Evolutionary conservation across 1,284 basidiomycete genomes (phyloP), one percentile per base, ranked within the genome.

Genomic region (Porphyrellus sp.): DNA sequence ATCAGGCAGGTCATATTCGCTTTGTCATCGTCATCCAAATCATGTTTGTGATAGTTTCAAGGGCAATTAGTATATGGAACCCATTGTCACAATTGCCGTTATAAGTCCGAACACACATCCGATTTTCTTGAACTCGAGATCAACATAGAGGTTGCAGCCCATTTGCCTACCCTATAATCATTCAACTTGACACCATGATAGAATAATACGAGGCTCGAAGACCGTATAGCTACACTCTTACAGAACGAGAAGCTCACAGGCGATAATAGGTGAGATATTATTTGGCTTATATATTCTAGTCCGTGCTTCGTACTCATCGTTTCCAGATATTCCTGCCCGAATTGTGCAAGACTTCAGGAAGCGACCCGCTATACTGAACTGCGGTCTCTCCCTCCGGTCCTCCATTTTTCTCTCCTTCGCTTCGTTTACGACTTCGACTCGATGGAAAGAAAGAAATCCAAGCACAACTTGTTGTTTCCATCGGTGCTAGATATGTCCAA

Each of bases 101-200:
- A 79, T 55, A 75, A 75, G 44, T 91, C 89, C 13, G 83, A 91
- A 68, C 78, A 77, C 37, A 70, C 77, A 40, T 75, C 81, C 12
- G 75, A 85, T 46, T 97, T 94, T 65, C 75, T 90, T 20, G 94
- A 97, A 68, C 77, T 97, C 38, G 93, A 94, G 63, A 79, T 96
- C 55, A 91, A 79, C 59, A 79, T 96, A 47, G 78, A 85, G 72
- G 92, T 54, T 27, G 23, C 13, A 15, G 18, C 27, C 0, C 18
- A 39, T 41, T 30, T 21, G 23, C 30, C 48, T 18, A 24, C 2
- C 16, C 11, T 7, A 11, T 16, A 24, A 8, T 11, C 3, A 16
- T 40, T 38, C 18, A 13, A 25, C 44, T 42, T 54, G 46, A 57
- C 46, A 28, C 45, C 15, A 23, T 33, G 49, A 21, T 54, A 92